phyloP scores from a whole-genome alignment of 306 rosid species.

The Cucurbita moschata region DNA sequence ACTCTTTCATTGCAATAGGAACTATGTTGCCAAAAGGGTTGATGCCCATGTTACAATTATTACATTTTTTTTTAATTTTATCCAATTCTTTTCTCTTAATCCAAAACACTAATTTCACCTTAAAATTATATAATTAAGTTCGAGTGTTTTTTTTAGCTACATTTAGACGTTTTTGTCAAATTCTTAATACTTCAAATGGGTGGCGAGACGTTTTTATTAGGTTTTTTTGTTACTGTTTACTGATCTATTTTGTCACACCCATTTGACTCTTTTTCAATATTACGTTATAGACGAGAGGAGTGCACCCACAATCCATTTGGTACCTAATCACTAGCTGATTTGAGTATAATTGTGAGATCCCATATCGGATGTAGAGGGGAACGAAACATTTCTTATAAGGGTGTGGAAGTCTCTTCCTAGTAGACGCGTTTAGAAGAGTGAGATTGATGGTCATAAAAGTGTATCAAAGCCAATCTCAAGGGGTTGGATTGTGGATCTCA shows the following conservation, averaged over 20 bases:
- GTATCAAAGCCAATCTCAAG: too few species aligned
- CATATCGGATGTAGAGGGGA: too few species aligned
- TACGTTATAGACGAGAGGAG: not conserved
- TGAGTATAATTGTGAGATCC: too few species aligned
- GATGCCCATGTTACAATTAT: conserved; percentile 4
- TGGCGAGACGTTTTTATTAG: not conserved
- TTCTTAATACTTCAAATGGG: not conserved
- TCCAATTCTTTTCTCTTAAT: not conserved
- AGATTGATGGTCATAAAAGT: too few species aligned
- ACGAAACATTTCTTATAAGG: too few species aligned
- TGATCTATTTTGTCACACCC: not conserved
- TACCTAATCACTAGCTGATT: too few species aligned
- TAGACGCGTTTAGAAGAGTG: too few species aligned
- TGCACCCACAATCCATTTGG: not conserved
- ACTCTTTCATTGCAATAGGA: conserved; percentile 2
- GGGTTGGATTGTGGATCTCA: too few species aligned
- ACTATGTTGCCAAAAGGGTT: conserved; percentile 1
- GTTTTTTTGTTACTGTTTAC: not conserved
- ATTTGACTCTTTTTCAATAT: not conserved
- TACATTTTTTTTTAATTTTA: not conserved
- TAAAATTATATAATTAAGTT: not conserved
- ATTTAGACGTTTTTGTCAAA: not conserved
- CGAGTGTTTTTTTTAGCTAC: not conserved
- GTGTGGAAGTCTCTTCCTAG: too few species aligned
- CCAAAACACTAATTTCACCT: not conserved